Conservation (phyloP, 495 filamentous ascomycete genomes). For the Penicillium odoratum region DNA sequence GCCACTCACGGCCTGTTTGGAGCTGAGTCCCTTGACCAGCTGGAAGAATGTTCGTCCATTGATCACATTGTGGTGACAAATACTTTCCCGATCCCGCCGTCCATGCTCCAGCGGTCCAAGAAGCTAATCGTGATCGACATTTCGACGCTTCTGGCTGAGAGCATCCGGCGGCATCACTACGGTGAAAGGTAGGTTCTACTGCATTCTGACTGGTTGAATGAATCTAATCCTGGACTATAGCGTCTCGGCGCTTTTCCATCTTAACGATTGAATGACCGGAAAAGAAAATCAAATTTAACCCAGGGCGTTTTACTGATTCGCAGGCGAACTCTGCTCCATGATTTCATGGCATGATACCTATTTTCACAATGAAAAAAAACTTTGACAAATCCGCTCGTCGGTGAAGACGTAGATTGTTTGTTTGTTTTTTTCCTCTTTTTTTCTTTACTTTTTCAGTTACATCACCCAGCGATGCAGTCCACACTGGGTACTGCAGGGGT, state of each 20-base stretch:
- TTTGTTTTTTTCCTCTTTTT: constrained; percentile 7
- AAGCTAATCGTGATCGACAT: constrained; percentile 90
- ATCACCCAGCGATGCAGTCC: constrained; percentile 65
- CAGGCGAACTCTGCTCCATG: constrained; percentile 23
- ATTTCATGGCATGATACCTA: constrained; percentile 33
- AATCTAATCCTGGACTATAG: constrained; percentile 41
- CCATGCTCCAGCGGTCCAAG: constrained; percentile 65
- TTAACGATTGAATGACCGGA: constrained; percentile 39
- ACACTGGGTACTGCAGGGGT: constrained; percentile 65
- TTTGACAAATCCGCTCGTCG: constrained; percentile 12
- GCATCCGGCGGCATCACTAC: constrained; percentile 93
- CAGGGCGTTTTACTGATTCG: constrained; percentile 28
- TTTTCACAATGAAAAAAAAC: constrained; percentile 14
- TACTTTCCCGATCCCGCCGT: constrained; percentile 82
- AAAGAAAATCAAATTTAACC: constrained; percentile 5
- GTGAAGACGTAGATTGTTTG: constrained; percentile 10
- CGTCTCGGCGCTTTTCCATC: constrained; percentile 82
- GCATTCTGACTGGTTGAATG: neutral
- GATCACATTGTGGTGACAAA: constrained; percentile 94
- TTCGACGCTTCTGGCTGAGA: constrained; percentile 82
- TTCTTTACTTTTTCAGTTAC: constrained; percentile 5
- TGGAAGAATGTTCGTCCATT: constrained; percentile 90
- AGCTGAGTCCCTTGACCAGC: constrained; percentile 81
- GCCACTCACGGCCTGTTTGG: constrained; percentile 96
- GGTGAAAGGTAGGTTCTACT: constrained; percentile 58